Base-by-base conservation (phyloP, 2,329 filamentous ascomycete genomes). In the Laburnicola sp. region DNA sequence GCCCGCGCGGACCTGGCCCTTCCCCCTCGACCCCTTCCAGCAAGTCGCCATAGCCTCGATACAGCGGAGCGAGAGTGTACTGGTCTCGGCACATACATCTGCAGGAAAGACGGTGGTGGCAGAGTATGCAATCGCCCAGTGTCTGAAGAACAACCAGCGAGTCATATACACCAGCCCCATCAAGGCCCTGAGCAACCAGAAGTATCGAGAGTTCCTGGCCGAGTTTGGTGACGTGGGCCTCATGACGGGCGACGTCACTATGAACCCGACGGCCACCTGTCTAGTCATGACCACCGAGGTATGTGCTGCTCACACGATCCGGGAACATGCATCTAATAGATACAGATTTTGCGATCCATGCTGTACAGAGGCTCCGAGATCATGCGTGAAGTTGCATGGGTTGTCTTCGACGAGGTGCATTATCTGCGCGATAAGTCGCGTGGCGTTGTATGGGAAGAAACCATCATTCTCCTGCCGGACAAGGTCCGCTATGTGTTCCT, bases 151-250 rank as follows among this genome's bases (percentile, higher is more conserved):
- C 72, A 97, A 97, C 75, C 94, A 99, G 78, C 85, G 94, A 70
- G 93, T 99, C 65, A 99, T 99, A 73, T 99, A 99, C 76, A 99
- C 94, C 6, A 97, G 92, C 81, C 94, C 94, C 1, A 99, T 99
- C 80, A 99, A 99, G 77, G 94, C 94, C 8, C 79, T 99, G 64
- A 97, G 92, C 75, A 99, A 99, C 75, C 94, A 99, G 70, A 99
- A 99, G 72, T 99, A 96, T 73, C 83, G 94, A 78, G 94, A 99
- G 70, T 99, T 99, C 73, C 86, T 89, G 62, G 90, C 89, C 36
- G 90, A 96, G 52, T 99, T 99, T 76, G 93, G 92, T 52, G 94
- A 99, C 70, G 93, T 97, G 45, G 94, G 94, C 51, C 80, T 99
- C 55, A 97, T 99, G 93, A 99, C 94, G 4, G 94, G 94, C 68